Conservation (phyloP, 2,329 filamentous ascomycete genomes). For the Xylaria sp. region DNA sequence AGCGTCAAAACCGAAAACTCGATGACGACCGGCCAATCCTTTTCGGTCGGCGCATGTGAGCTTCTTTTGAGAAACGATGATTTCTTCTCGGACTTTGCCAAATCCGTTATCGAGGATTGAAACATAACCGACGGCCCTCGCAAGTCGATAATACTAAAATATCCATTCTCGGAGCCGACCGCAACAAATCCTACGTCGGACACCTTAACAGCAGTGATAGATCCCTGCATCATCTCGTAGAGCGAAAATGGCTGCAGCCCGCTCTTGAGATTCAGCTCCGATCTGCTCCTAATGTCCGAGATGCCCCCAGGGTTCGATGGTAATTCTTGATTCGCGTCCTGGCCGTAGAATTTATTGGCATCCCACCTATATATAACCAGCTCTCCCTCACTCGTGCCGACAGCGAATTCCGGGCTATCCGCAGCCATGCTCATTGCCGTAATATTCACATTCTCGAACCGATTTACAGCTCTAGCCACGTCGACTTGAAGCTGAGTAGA, state of each 20-base stretch:
- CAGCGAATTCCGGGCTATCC: conserved; percentile 85
- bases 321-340: conserved; percentile 64
- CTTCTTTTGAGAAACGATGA: conserved; percentile 70
- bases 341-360: conserved; percentile 77
- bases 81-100: conserved; percentile 80
- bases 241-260: conserved; percentile 83
- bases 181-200: conserved; percentile 96
- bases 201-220: conserved; percentile 81
- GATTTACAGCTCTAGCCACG: conserved; percentile 81
- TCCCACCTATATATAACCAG: conserved; percentile 89
- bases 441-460: conserved; percentile 81
- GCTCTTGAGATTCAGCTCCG: conserved; percentile 79
- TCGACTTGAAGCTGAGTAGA: conserved; percentile 84
- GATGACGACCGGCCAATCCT: conserved; percentile 82
- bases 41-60: conserved; percentile 58
- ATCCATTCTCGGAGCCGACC: conserved; percentile 84
- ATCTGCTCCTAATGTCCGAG: conserved; percentile 77
- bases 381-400: conserved; percentile 85
- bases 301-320: conserved; percentile 75
- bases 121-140: conserved; percentile 88
- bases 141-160: conserved; percentile 84
- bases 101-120: conserved; percentile 75
- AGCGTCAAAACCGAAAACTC: conserved; percentile 95
- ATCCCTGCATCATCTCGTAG: conserved; percentile 84
- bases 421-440: conserved; percentile 82